Percentiles rank a stretch among this genome's conserved stretches.
Conservation (phyloP, 2,329 filamentous ascomycete species). For the Alternaria brassicicola region DNA sequence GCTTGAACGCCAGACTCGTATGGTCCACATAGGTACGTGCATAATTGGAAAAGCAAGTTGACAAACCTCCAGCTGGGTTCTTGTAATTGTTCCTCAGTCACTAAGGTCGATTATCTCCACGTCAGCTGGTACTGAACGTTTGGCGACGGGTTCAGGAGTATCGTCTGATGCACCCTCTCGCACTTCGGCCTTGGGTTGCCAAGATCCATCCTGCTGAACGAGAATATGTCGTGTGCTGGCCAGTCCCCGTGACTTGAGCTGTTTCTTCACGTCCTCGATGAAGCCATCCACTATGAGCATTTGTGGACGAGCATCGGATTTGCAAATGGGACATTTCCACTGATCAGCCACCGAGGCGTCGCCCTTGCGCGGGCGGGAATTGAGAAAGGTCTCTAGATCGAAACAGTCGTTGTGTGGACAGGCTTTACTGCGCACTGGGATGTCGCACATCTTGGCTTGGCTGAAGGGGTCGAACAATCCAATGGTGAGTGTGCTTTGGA, state of each 20-base stretch:
- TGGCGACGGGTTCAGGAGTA: background rate
- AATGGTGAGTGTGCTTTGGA: conserved; percentile 51
- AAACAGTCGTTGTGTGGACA: conserved; percentile 89
- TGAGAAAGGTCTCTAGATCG: conserved; percentile 81
- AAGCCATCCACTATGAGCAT: conserved; percentile 77
- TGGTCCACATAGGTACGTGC: background rate
- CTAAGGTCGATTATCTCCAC: conserved; percentile 19
- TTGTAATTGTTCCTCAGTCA: conserved; percentile 4
- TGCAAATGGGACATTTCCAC: conserved; percentile 89
- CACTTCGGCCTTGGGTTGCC: conserved; percentile 58
- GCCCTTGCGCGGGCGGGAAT: conserved; percentile 39
- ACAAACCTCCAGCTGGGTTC: background rate
- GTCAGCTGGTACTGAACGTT: background rate
- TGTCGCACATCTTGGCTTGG: conserved; percentile 62
- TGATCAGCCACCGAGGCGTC: conserved; percentile 62
- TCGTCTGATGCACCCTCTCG: conserved; percentile 10
- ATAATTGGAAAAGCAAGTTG: background rate
- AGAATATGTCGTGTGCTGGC: conserved; percentile 65
- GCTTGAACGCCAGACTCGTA: background rate
- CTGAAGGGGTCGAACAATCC: conserved; percentile 56
- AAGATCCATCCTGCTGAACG: conserved; percentile 68
- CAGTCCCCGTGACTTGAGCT: conserved; percentile 58
- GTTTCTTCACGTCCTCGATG: conserved; percentile 65
- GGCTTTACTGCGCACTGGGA: conserved; percentile 70
- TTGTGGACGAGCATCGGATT: conserved; percentile 74